Evolutionary conservation across 2,329 filamentous ascomycete genomes (phyloP), one percentile per base, ranked within the genome.

Genomic region (Pezicula neosporulosa): DNA sequence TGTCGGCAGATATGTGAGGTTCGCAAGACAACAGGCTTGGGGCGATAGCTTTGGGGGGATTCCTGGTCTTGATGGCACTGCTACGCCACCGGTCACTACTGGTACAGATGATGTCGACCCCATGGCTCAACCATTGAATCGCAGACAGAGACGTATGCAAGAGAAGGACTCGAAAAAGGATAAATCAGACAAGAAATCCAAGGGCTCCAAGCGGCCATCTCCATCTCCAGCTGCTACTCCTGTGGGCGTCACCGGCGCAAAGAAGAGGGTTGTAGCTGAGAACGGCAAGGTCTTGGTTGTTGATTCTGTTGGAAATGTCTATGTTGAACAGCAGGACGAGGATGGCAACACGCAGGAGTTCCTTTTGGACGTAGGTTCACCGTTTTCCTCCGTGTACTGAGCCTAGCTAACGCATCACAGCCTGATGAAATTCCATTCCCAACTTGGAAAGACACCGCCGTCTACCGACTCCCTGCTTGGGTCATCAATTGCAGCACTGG

Each of bases 251-350:
- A 81, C 85, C 36, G 91, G 92, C 18, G 78, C 87, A 33, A 90
- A 90, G 72, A 96, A 93, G 78, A 81, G 90, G 35, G 90, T 97
- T 15, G 83, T 92, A 24, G 93, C 92, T 2, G 88, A 96, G 76
- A 99, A 99, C 63, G 94, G 94, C 60, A 99, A 97, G 76, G 79
- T 96, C 1, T 76, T 99, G 36, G 86, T 99, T 50, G 94, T 99
- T 4, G 93, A 99, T 70, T 90, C 89, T 1, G 76, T 87, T 9
- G 94, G 94, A 27, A 91, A 97, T 62, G 94, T 99, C 12, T 99
- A 90, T 66, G 77, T 99, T n/a, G 92, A 97, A 70, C 89, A 96
- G 66, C 81, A 90, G 62, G 90, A 90, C 47, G 91, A 92, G 60
- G 90, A 97, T 21, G 94, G 94, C 48, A 83, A 89, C 50, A 80